These are phyloP conservation scores for Epichloe aotearoae DNA, from an alignment of 2,329 filamentous ascomycete species.

Conservation along the genomic window DNA sequence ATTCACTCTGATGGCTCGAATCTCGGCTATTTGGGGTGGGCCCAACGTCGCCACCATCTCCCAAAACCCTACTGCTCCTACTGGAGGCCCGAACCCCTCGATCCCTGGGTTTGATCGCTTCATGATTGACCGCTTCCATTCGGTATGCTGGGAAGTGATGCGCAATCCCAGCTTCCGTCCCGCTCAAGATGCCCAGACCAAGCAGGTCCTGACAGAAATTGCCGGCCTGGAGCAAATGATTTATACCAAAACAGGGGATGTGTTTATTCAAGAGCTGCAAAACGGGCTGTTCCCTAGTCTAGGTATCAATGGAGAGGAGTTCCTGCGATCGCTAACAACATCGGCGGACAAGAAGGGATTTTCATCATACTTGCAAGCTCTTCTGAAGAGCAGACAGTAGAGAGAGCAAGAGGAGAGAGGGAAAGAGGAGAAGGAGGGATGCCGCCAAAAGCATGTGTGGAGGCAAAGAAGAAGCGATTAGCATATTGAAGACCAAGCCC, in stretches of 20 bases:
- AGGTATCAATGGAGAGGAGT: conserved; percentile 48
- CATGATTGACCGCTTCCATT: conserved; percentile 78
- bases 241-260: conserved; percentile 75
- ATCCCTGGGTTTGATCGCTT: conserved; percentile 88
- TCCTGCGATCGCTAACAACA: conserved; percentile 44
- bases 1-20: conserved; percentile 68
- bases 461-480: neutral
- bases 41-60: conserved; percentile 55
- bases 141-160: conserved; percentile 80
- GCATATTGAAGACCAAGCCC: neutral
- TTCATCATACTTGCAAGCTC: conserved; percentile 47
- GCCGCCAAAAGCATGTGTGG: neutral
- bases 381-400: conserved; percentile 35
- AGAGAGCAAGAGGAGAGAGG: neutral
- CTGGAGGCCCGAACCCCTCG: conserved; percentile 36
- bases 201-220: conserved; percentile 78
- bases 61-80: conserved; percentile 35
- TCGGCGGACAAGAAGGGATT: conserved; percentile 47
- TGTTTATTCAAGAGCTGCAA: conserved; percentile 60
- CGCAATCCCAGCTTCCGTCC: conserved; percentile 67
- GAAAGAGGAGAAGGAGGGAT: neutral
- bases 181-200: conserved; percentile 70
- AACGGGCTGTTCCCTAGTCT: conserved; percentile 49
- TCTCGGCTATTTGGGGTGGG: conserved; percentile 84
- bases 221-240: conserved; percentile 79